A percentile compares a stretch with the other conserved stretches of the same genome.
These are phyloP conservation scores for Sclerotinia sclerotiorum DNA, from an alignment of 2,329 filamentous ascomycete species.

Conservation along the genomic window DNA sequence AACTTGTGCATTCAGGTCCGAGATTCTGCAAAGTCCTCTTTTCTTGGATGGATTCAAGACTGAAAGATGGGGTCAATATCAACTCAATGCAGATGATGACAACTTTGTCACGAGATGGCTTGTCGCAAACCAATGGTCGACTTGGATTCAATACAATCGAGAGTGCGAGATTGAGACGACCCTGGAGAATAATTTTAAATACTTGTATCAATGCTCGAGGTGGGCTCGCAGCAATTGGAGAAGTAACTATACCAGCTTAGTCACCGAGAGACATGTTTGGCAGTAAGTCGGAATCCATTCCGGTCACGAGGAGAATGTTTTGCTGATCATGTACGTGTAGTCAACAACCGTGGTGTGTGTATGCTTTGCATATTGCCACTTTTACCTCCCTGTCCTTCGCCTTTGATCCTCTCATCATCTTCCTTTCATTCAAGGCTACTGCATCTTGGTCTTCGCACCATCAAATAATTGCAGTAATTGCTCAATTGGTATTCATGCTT, in stretches of 20 bases:
- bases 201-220: conserved; percentile 87
- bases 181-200: conserved; percentile 83
- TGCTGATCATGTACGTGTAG: conserved; percentile 48
- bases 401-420: conserved; percentile 72
- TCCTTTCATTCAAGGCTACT: conserved; percentile 68
- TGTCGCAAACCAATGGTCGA: conserved; percentile 88
- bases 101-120: conserved; percentile 98
- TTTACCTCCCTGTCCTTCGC: conserved; percentile 84
- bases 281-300: conserved; percentile 61
- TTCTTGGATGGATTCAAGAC: conserved; percentile 90
- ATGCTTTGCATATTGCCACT: conserved; percentile 88
- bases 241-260: conserved; percentile 89
- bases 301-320: conserved; percentile 11
- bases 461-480: conserved; percentile 57
- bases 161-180: conserved; percentile 93
- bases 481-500: conserved; percentile 73
- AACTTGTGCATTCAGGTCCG: conserved; percentile 86
- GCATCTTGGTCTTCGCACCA: conserved; percentile 55
- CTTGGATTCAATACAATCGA: conserved; percentile 89
- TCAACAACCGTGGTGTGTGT: conserved; percentile 89
- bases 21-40: conserved; percentile 79
- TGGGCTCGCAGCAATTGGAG: conserved; percentile 98
- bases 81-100: conserved; percentile 94
- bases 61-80: conserved; percentile 85
- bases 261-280: conserved; percentile 81